These are phyloP conservation scores for Trametes coccinea DNA, from an alignment of 768 basidiomycete species.

Conservation along the genomic window DNA sequence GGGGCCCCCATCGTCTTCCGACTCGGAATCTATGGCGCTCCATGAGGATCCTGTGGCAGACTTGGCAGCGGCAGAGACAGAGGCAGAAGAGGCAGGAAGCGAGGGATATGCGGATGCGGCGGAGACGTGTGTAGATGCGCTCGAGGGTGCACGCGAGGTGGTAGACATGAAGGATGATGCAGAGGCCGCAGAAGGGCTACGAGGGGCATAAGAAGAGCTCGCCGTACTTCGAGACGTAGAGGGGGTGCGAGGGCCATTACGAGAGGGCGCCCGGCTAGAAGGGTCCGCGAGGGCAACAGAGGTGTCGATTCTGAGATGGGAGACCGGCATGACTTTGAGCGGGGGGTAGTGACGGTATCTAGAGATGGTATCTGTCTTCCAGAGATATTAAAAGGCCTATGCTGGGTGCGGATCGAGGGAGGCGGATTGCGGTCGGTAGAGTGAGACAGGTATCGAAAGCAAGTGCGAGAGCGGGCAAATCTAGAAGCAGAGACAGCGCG, in stretches of 20 bases:
- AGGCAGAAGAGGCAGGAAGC: neutral
- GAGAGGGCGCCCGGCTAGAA: conserved; percentile 22
- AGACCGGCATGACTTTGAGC: conserved; percentile 26
- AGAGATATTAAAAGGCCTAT: too few relatives aligned
- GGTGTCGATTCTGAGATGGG: conserved; percentile 37
- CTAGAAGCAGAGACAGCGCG: conserved; percentile 11
- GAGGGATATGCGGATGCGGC: conserved; percentile 10
- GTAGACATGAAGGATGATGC: conserved; percentile 28
- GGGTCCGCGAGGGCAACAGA: conserved; percentile 27
- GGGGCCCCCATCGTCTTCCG: conserved; percentile 15
- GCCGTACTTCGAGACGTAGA: conserved; percentile 25
- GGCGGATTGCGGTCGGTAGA: neutral
- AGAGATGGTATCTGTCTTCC: neutral
- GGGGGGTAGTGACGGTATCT: neutral
- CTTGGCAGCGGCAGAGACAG: conserved; percentile 11
- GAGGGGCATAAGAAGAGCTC: conserved; percentile 27
- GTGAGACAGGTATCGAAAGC: neutral
- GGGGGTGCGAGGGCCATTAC: conserved; percentile 5
- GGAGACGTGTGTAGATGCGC: conserved; percentile 15
- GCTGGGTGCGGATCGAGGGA: neutral
- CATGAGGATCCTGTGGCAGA: conserved; percentile 8
- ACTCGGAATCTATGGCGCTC: conserved; percentile 19
- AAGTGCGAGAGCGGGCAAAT: conserved; percentile 4
- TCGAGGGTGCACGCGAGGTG: conserved; percentile 23
- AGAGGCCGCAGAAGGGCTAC: conserved; percentile 29